Evolutionary conservation across 352 stramenopile genomes (phyloP).

Genomic region (Nothophytophthora sp.): DNA sequence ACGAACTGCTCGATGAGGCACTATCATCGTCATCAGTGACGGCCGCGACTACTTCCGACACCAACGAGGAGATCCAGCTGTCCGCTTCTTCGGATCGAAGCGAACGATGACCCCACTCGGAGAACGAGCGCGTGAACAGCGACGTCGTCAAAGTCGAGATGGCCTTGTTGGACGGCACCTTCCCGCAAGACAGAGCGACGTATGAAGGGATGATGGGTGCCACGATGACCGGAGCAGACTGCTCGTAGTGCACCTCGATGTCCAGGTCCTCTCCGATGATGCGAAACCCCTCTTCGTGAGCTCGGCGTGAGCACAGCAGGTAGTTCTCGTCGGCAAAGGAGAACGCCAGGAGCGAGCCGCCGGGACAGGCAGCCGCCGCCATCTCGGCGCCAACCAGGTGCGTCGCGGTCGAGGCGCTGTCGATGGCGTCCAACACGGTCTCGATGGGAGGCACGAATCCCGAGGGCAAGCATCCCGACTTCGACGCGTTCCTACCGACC

Average conservation of each 20-base stretch:
- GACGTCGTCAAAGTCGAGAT: background rate
- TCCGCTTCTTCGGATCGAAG: conserved; percentile 12
- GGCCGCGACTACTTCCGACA: conserved; percentile 2
- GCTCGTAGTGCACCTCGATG: conserved; percentile 23
- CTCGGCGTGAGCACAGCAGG: conserved; percentile 24
- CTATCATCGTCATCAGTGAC: background rate
- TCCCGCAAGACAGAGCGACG: conserved; percentile 7
- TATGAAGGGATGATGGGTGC: conserved; percentile 1
- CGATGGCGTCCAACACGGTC: conserved; percentile 13
- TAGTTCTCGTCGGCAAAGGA: conserved; percentile 34
- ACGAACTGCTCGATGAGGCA: conserved; percentile 23
- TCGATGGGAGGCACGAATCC: conserved; percentile 21
- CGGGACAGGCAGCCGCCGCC: background rate
- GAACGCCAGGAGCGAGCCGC: conserved; percentile 13
- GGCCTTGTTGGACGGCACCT: conserved; percentile 1
- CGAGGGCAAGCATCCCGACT: conserved; percentile 20
- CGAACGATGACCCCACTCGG: conserved; percentile 8
- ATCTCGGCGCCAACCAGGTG: conserved; percentile 3
- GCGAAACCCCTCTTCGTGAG: conserved; percentile 10
- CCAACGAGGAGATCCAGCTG: conserved; percentile 11
- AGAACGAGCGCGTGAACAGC: conserved; percentile 7
- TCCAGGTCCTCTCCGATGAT: conserved; percentile 22
- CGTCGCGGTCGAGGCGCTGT: conserved; percentile 7
- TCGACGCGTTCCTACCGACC: conserved; percentile 3
- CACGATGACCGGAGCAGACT: conserved; percentile 4